Conservation (phyloP, 352 stramenopile genomes). For the Pythium brachiatum region DNA sequence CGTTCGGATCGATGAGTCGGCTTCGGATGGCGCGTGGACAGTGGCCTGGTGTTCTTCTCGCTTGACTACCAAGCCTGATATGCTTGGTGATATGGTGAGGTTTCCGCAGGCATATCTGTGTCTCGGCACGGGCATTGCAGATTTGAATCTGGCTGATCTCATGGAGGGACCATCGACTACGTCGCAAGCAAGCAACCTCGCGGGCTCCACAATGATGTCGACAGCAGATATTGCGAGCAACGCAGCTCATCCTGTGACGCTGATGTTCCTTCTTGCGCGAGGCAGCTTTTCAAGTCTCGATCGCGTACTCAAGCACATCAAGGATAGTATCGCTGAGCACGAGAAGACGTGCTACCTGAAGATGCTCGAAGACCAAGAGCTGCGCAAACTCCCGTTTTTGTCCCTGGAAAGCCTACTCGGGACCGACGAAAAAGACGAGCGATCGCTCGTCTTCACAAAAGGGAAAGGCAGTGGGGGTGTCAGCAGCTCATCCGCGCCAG, state of each 20-base stretch:
- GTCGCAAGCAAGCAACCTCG: background rate
- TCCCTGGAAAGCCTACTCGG: slow-evolving; percentile 48
- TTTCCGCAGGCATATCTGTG: slow-evolving; percentile 51
- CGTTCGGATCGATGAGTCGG: slow-evolving; percentile 47
- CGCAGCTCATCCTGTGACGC: slow-evolving; percentile 50
- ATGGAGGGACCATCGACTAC: slow-evolving; percentile 13
- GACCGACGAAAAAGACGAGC: slow-evolving; percentile 15
- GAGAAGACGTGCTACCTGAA: slow-evolving; percentile 76
- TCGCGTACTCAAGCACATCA: slow-evolving; percentile 52
- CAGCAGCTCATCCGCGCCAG: slow-evolving; percentile 2
- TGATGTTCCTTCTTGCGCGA: slow-evolving; percentile 69
- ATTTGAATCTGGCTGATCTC: slow-evolving; percentile 59
- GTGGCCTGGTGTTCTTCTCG: slow-evolving; percentile 64
- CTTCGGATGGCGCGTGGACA: slow-evolving; percentile 44
- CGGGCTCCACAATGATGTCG: background rate
- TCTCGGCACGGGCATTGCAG: slow-evolving; percentile 49
- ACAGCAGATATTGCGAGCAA: slow-evolving; percentile 11
- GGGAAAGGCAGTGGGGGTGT: slow-evolving; percentile 11
- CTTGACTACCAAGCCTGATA: slow-evolving; percentile 48
- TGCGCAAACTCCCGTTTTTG: slow-evolving; percentile 51
- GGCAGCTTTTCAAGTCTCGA: slow-evolving; percentile 67
- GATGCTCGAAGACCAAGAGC: slow-evolving; percentile 57
- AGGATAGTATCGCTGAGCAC: slow-evolving; percentile 53
- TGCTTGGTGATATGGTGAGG: slow-evolving; percentile 46
- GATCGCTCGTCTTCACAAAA: slow-evolving; percentile 21